Evolutionary conservation across 1,139 yeast species (phyloP), one percentile per base, ranked within the genome.

Genomic region (Suhomyces coccinellae): DNA sequence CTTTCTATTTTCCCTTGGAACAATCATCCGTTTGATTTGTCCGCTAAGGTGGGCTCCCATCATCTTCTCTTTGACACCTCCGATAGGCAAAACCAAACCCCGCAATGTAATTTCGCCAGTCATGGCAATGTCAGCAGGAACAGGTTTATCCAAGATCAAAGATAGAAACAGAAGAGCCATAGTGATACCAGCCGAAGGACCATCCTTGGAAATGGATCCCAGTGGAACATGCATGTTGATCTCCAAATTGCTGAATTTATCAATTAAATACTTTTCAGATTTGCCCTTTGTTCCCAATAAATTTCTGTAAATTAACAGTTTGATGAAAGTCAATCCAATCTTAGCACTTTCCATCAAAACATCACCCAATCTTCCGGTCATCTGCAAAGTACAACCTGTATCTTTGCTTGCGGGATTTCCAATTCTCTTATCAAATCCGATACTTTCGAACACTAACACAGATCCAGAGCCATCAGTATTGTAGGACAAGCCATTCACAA

Each of bases 171-270:
- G 87, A 41, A 89, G 66, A 0, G 97, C 86, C 82, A 90, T 88
- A 3, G 97, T 88, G 36, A 88, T 82, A 33, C 97, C 97, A 0
- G 97, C 97, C 33, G 91, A 83, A 2, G 97, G 97, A 0, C 97
- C 97, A 62, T 90, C 97, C 65, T 90, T 90, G 30, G 86, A 83
- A 35, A 89, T 76, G 0, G 95, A 87, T 0, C 97, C 97, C 71
- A 85, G 85, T 0, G 97, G 97, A 35, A 89, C 96, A 62, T 89
- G 97, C 53, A 89, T 66, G 64, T 89, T 95, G 47, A 87, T 76
- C 49, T 85, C 90, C 45, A 79, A 65, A 46, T 73, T 75, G 51
- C 77, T 77, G 52, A 80, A 75, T 52, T 65, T 66, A 41, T 71
- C 74, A 36, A 73, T 57, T 29, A 77, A 57, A 28, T 63, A 57